Evolutionary conservation across 495 filamentous ascomycete genomes (phyloP).

Genomic region (Hypoxylon intermedium): DNA sequence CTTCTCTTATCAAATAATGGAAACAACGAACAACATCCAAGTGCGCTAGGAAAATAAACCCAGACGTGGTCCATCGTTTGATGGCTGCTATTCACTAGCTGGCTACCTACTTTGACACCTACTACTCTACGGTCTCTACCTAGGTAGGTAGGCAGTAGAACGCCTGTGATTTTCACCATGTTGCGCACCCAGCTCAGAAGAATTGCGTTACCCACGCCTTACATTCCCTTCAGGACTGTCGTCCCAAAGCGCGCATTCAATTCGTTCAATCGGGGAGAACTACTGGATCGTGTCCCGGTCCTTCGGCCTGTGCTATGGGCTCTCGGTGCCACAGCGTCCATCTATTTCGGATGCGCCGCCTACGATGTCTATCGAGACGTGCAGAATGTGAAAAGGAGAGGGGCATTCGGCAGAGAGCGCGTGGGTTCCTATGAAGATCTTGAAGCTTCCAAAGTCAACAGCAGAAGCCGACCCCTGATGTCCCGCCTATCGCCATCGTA

Average conservation of each 20-base stretch:
- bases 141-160: constrained; percentile 1
- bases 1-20: not conserved
- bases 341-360: constrained; percentile 41
- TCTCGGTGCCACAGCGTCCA: constrained; percentile 29
- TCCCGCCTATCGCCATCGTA: not conserved
- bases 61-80: constrained; percentile 5
- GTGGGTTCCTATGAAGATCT: constrained; percentile 30
- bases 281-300: constrained; percentile 25
- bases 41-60: not conserved
- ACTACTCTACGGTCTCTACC: too few relatives aligned
- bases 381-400: constrained; percentile 9
- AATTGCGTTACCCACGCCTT: constrained; percentile 7
- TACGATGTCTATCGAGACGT: constrained; percentile 40
- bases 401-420: not conserved
- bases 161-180: constrained; percentile 9
- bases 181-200: constrained; percentile 22
- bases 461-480: not conserved
- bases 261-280: not conserved
- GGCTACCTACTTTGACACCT: not conserved
- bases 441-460: constrained; percentile 3
- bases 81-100: constrained; percentile 7
- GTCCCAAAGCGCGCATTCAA: constrained; percentile 5
- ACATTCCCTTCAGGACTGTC: constrained; percentile 1
- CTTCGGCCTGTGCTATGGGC: constrained; percentile 39
- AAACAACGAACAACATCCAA: not conserved